Percentiles rank a stretch among this genome's conserved stretches.
Evolutionary conservation across 257 asterid genomes (phyloP).

Genomic region (Ballota nigra): DNA sequence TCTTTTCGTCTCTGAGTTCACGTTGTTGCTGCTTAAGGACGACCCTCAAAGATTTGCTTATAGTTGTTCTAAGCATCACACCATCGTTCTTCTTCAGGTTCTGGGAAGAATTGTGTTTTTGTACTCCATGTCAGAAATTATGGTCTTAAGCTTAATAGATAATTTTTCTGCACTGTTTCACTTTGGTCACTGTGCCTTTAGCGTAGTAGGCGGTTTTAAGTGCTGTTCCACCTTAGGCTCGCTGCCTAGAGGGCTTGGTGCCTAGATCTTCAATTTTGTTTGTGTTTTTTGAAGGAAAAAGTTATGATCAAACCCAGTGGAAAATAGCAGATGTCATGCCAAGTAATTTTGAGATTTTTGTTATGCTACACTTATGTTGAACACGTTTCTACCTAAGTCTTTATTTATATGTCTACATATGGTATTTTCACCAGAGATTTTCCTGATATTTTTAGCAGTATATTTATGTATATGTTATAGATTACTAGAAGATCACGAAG

Average conservation of each 20-base stretch:
- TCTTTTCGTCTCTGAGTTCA: background rate
- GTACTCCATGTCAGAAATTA: background rate
- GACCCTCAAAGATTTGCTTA: background rate
- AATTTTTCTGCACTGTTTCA: background rate
- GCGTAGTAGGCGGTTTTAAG: background rate
- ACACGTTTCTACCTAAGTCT: background rate
- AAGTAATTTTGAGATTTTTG: background rate
- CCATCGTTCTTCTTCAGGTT: slow-evolving; percentile 5
- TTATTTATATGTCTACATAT: background rate
- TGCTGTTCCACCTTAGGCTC: background rate
- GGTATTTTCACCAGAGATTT: background rate
- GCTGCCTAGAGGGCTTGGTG: background rate
- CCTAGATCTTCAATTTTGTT: background rate
- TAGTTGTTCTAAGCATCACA: background rate
- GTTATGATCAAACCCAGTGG: background rate
- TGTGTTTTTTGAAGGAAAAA: background rate
- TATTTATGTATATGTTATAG: background rate
- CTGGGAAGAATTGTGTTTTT: background rate
- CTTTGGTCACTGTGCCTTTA: background rate
- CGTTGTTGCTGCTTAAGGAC: slow-evolving; percentile 6
- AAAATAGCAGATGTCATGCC: background rate
- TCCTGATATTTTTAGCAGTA: background rate
- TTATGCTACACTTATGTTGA: background rate
- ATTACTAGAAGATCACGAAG: background rate
- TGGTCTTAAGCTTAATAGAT: background rate